These are phyloP conservation scores for Boletus speciosus DNA, from an alignment of 768 basidiomycete genomes.

Conservation along the genomic window DNA sequence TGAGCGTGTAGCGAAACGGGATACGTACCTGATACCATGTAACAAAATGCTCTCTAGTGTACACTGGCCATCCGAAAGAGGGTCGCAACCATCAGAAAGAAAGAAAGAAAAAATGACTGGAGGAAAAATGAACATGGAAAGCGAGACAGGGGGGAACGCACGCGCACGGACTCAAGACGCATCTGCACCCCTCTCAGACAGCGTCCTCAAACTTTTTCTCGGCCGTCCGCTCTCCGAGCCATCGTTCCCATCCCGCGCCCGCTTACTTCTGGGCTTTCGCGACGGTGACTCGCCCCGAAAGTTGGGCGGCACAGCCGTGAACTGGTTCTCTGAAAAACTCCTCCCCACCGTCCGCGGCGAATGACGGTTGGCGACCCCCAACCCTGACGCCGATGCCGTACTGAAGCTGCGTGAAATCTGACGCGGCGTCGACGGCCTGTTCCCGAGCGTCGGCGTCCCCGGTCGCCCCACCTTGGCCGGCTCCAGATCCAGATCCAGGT, in stretches of 20 bases:
- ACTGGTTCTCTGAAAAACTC: constrained; percentile 40
- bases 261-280: constrained; percentile 29
- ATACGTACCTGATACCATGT: constrained; percentile 4
- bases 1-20: constrained; percentile 66
- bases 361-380: not conserved
- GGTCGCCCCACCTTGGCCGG: constrained; percentile 22
- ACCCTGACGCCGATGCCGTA: constrained; percentile 2
- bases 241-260: constrained; percentile 19
- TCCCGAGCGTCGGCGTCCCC: not conserved
- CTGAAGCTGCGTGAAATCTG: constrained; percentile 14
- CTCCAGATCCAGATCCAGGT: constrained; percentile 25
- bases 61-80: not conserved
- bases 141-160: not conserved
- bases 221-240: constrained; percentile 12
- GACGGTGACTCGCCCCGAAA: constrained; percentile 32
- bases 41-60: not conserved
- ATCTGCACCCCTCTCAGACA: not conserved
- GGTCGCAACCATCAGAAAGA: not conserved
- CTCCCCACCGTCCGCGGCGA: constrained; percentile 20
- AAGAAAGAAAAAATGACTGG: not conserved
- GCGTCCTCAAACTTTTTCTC: constrained; percentile 19
- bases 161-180: not conserved
- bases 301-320: constrained; percentile 43
- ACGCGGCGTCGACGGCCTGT: constrained; percentile 32
- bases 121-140: not conserved